Evolutionary conservation across 2,329 filamentous ascomycete species (phyloP).

Genomic region (Aspergillus sp.): DNA sequence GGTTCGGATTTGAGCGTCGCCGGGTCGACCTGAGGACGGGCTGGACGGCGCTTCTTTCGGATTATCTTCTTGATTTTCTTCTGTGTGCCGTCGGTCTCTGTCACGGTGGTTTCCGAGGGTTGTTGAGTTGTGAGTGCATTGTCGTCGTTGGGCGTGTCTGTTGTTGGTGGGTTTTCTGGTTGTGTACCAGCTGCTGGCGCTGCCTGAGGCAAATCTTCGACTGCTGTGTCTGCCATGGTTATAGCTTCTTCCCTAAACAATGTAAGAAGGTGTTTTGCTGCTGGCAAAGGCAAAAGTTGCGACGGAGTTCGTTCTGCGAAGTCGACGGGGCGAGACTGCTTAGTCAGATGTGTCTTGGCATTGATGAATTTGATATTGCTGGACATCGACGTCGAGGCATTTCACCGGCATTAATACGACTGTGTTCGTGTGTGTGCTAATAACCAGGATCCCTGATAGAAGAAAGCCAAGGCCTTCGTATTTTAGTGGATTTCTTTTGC

Average conservation of each 20-base stretch:
- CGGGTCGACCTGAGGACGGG: conserved; percentile 82
- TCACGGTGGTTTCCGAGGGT: conserved; percentile 8
- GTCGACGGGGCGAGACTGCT: neutral
- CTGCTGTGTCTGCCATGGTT: conserved; percentile 23
- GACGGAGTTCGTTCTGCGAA: neutral
- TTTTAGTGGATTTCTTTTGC: neutral
- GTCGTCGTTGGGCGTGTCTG: conserved; percentile 9
- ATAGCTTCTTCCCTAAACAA: neutral
- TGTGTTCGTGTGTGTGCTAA: neutral
- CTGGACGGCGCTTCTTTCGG: conserved; percentile 80
- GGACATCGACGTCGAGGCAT: neutral
- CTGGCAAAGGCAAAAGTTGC: conserved; percentile 1
- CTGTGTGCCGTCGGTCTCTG: conserved; percentile 17
- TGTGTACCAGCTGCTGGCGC: conserved; percentile 32
- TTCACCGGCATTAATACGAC: neutral
- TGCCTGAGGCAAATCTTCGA: conserved; percentile 32
- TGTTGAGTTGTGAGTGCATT: conserved; percentile 12
- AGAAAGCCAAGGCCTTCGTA: neutral
- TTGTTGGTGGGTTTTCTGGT: conserved; percentile 26
- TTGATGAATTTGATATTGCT: conserved; percentile 10
- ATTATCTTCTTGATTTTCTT: conserved; percentile 85
- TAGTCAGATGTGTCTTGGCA: conserved; percentile 6
- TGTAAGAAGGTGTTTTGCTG: conserved; percentile 1
- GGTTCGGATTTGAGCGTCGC: conserved; percentile 73
- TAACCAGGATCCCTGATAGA: neutral